Conservation (phyloP, 805 yeast species). For the Saturnispora mendoncae region DNA sequence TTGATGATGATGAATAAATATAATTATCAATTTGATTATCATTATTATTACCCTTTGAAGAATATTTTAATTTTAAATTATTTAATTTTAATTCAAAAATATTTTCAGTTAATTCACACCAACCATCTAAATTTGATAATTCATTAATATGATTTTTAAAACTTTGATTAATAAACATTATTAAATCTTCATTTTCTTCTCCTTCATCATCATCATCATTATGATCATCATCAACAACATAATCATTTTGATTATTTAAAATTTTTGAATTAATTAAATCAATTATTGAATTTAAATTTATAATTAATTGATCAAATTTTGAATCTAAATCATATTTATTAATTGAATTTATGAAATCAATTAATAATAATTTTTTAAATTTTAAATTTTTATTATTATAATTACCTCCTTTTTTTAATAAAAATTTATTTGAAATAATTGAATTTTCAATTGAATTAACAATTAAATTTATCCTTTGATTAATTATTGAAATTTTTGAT, state of each 20-base stretch:
- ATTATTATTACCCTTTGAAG: not conserved
- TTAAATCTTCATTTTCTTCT: conserved; percentile 37
- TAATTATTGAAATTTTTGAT: not conserved
- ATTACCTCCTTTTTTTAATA: not conserved
- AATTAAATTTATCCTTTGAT: not conserved
- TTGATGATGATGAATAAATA: not conserved
- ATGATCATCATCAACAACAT: not conserved
- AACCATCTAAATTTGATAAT: conserved; percentile 45
- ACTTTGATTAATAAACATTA: conserved; percentile 32
- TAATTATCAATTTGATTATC: too few species aligned
- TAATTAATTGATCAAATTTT: not conserved
- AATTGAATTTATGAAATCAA: not conserved
- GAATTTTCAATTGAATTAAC: not conserved
- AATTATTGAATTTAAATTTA: not conserved
- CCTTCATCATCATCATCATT: conserved; percentile 27
- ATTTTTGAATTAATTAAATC: not conserved
- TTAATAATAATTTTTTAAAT: not conserved
- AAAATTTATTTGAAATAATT: not conserved
- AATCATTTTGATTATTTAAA: too few species aligned
- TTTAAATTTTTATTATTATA: not conserved
- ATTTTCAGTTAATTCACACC: conserved; percentile 40
- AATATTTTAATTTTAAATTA: conserved; percentile 39
- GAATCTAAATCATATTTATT: conserved; percentile 3
- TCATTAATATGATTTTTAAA: conserved; percentile 37
- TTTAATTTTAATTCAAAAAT: conserved; percentile 34